phyloP scores from a whole-genome alignment of 306 rosid species.

The Ormosia emarginata region DNA sequence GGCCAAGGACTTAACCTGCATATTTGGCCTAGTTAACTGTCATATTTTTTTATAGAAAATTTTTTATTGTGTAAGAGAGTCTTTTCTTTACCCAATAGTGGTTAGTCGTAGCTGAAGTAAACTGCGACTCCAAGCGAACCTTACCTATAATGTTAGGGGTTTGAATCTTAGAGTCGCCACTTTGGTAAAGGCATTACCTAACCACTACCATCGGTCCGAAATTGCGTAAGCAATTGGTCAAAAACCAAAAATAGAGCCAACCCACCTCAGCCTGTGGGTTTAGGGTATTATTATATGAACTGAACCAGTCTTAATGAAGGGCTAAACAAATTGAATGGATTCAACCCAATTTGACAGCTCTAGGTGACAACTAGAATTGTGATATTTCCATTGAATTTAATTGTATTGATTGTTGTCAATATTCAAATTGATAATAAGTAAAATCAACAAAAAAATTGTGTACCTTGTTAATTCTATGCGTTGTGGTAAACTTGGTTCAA shows the following conservation, averaged over 20 bases:
- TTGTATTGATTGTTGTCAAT: not conserved
- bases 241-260: not conserved
- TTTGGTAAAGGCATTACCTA: no score
- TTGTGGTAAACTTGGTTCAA: not conserved
- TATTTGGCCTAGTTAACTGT: not conserved
- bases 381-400: not conserved
- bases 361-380: not conserved
- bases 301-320: not conserved
- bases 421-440: not conserved
- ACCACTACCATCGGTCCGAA: no score
- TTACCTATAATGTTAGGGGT: not conserved
- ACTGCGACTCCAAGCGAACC: not conserved
- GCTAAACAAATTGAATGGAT: not conserved
- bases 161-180: no score
- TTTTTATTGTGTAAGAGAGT: not conserved
- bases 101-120: no score
- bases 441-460: not conserved
- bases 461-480: not conserved
- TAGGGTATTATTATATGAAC: not conserved
- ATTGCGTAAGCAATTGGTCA: no score
- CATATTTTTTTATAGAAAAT: not conserved
- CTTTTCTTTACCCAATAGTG: no score
- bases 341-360: not conserved
- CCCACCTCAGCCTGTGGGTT: not conserved
- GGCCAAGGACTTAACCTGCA: not conserved